phyloP scores from a whole-genome alignment of 2,329 filamentous ascomycete genomes.

The Pseudogymnoascus sp. region DNA sequence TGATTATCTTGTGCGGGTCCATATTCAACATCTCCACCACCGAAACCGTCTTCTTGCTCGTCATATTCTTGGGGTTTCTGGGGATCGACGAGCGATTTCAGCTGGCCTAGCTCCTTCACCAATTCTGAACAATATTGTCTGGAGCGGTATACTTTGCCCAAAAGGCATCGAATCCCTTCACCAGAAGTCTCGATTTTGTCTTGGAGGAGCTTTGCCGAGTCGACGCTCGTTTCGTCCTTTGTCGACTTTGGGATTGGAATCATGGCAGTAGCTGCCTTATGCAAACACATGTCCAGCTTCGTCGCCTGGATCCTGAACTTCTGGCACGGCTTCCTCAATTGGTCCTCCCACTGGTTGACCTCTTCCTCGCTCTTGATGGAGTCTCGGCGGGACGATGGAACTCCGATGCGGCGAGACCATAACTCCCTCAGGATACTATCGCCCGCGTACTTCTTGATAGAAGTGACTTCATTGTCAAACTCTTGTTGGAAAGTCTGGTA shows the following conservation, averaged over 20 bases:
- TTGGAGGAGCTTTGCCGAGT: slow-evolving; percentile 15
- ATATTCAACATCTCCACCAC: background rate
- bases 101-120: slow-evolving; percentile 17
- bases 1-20: background rate
- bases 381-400: slow-evolving; percentile 14
- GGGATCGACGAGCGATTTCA: slow-evolving; percentile 19
- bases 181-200: slow-evolving; percentile 16
- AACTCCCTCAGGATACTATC: slow-evolving; percentile 14
- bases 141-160: slow-evolving; percentile 12
- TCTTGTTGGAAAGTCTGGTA: slow-evolving; percentile 19
- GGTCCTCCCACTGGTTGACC: background rate
- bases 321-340: background rate
- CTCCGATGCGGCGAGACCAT: slow-evolving; percentile 17
- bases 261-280: background rate
- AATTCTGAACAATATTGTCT: slow-evolving; percentile 19
- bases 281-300: background rate
- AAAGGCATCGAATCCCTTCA: slow-evolving; percentile 17
- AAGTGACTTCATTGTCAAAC: slow-evolving; percentile 17
- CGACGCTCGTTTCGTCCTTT: slow-evolving; percentile 11
- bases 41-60: background rate
- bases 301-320: background rate
- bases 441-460: slow-evolving; percentile 17
- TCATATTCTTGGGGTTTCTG: background rate
- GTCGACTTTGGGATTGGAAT: background rate
- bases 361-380: background rate